A percentile compares a stretch with the other conserved stretches of the same genome.
Evolutionary conservation across 148 eudicot genomes (phyloP).

Genomic region (Rhododendron simsii): DNA sequence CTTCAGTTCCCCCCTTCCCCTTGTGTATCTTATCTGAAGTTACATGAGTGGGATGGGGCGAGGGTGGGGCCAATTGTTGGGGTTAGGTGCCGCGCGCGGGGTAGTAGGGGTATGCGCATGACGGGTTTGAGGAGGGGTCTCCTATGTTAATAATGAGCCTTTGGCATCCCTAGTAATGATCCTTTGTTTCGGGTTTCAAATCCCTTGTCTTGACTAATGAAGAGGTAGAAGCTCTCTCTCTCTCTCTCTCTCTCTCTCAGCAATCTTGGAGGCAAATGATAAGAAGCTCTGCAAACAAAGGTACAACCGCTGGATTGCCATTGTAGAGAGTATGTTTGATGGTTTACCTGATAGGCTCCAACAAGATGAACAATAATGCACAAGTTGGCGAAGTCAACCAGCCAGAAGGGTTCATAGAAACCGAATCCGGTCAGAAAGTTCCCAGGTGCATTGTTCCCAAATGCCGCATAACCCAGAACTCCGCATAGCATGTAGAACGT

Average conservation of each 20-base stretch:
- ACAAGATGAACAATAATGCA: constrained; percentile 61
- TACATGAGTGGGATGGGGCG: not conserved
- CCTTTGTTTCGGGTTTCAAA: not conserved
- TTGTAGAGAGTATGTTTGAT: not conserved
- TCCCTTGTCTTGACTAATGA: not conserved
- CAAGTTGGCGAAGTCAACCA: constrained; percentile 56
- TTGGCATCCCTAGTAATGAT: not conserved
- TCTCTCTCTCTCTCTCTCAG: not conserved
- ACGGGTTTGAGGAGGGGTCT: not conserved
- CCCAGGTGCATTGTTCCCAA: constrained; percentile 67
- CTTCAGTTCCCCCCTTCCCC: not conserved
- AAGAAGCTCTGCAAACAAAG: not conserved
- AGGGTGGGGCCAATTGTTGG: not conserved
- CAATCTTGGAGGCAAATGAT: not conserved
- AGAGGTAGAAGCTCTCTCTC: not conserved
- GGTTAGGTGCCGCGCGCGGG: not conserved
- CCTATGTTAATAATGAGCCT: not conserved
- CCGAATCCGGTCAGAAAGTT: constrained; percentile 69
- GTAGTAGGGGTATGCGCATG: not conserved
- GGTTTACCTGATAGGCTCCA: constrained; percentile 70
- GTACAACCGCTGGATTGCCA: not conserved
- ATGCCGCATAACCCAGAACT: constrained; percentile 70
- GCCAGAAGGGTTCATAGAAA: constrained; percentile 79
- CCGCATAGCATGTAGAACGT: constrained; percentile 64
- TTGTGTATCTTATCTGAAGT: not conserved